These are phyloP conservation scores for Musa schizocarpa DNA, from an alignment of 176 grass and related monocot species.

Conservation along the genomic window DNA sequence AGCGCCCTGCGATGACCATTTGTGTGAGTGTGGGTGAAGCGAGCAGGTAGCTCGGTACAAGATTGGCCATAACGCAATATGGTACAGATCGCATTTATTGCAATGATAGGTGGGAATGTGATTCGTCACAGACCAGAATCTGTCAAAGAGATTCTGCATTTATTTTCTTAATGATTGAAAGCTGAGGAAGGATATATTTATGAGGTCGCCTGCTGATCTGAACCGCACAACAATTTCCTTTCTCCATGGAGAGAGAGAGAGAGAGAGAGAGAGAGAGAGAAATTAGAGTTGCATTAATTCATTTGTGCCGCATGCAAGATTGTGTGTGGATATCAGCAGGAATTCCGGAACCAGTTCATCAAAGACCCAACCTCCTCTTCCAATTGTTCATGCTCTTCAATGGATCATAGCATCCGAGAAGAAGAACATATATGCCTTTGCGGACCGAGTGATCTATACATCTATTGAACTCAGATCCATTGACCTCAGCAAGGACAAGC, in stretches of 20 bases:
- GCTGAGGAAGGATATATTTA: neutral
- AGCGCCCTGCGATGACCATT: neutral
- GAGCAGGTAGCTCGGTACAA: constrained; percentile 10
- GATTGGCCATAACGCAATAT: neutral
- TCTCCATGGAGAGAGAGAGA: neutral
- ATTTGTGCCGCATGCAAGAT: too few species aligned
- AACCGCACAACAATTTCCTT: neutral
- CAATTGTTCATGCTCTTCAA: too few species aligned
- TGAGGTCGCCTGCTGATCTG: neutral
- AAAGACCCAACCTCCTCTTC: too few species aligned
- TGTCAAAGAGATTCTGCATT: constrained; percentile 49
- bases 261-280: too few species aligned
- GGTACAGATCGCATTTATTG: constrained; percentile 36
- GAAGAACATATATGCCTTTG: neutral
- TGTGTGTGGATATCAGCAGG: neutral
- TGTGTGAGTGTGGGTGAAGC: constrained; percentile 19
- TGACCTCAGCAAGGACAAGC: constrained; percentile 23
- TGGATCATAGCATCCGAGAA: neutral
- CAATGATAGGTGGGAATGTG: constrained; percentile 35
- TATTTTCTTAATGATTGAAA: constrained; percentile 52
- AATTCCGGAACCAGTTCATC: too few species aligned
- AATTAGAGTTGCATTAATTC: too few species aligned
- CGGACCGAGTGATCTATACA: too few species aligned
- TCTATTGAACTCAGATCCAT: constrained; percentile 6
- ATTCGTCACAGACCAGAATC: constrained; percentile 31